A percentile compares a stretch with the other conserved stretches of the same genome.
Evolutionary conservation across 495 filamentous ascomycete species (phyloP).

Genomic region (Venustampulla echinocandica): DNA sequence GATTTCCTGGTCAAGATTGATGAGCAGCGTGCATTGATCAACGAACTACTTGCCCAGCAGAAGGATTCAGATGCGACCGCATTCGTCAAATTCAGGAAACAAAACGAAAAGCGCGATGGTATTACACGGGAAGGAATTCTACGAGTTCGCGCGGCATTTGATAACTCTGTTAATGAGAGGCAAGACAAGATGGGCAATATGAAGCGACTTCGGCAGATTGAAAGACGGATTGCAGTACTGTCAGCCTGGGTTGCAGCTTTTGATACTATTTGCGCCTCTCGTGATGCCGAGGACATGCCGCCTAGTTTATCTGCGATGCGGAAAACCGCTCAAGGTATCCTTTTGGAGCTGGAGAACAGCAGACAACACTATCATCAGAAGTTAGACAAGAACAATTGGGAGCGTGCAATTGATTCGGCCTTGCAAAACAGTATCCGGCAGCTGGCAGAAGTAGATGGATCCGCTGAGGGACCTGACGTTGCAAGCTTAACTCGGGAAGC

Average conservation of each 20-base stretch:
- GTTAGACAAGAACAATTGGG: slow-evolving; percentile 73
- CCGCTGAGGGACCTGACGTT: slow-evolving; percentile 58
- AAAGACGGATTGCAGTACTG: slow-evolving; percentile 72
- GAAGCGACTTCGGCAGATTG: slow-evolving; percentile 76
- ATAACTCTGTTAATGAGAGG: slow-evolving; percentile 69
- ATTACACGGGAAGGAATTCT: slow-evolving; percentile 73
- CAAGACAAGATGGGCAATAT: slow-evolving; percentile 69
- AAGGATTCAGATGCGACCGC: slow-evolving; percentile 82
- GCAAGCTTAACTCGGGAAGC: slow-evolving; percentile 70
- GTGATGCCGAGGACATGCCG: slow-evolving; percentile 59
- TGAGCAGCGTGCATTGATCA: slow-evolving; percentile 87
- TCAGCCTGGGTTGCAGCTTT: slow-evolving; percentile 91
- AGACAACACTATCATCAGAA: slow-evolving; percentile 83
- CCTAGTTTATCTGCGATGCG: slow-evolving; percentile 64
- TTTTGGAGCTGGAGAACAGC: slow-evolving; percentile 80
- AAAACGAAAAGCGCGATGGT: slow-evolving; percentile 70
- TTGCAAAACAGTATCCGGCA: slow-evolving; percentile 77
- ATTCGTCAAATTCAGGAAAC: slow-evolving; percentile 84
- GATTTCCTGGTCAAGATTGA: slow-evolving; percentile 97
- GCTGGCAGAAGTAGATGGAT: slow-evolving; percentile 62
- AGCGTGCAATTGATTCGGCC: slow-evolving; percentile 74
- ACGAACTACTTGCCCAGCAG: slow-evolving; percentile 85
- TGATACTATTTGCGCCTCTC: slow-evolving; percentile 65
- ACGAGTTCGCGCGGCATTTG: slow-evolving; percentile 74
- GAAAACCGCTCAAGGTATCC: slow-evolving; percentile 77